Evolutionary conservation across 768 basidiomycete species (phyloP).

Genomic region (Tephrocybe sp.): DNA sequence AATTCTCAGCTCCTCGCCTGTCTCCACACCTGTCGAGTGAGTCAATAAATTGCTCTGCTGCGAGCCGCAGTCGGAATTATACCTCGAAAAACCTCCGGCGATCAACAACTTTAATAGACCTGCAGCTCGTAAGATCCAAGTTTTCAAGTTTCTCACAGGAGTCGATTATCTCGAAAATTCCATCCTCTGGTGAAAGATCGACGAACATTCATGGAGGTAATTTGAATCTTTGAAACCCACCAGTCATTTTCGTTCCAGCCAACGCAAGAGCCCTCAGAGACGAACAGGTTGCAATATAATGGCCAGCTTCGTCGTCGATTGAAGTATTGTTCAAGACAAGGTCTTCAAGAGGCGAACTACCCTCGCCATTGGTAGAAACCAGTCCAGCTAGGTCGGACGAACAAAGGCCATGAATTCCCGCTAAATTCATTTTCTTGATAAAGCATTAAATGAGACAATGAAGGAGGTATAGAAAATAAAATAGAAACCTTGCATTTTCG

Average conservation of each 20-base stretch:
- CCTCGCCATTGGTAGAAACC: slow-evolving; percentile 28
- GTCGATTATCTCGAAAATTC: slow-evolving; percentile 56
- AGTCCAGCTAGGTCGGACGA: slow-evolving; percentile 53
- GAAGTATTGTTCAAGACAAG: slow-evolving; percentile 59
- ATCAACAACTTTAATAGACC: slow-evolving; percentile 56
- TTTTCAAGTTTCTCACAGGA: slow-evolving; percentile 48
- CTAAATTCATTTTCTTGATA: slow-evolving; percentile 54
- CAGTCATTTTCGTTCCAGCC: slow-evolving; percentile 56
- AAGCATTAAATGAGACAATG: background rate
- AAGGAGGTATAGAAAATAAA: background rate
- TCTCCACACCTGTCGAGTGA: slow-evolving; percentile 26
- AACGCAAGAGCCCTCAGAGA: slow-evolving; percentile 47
- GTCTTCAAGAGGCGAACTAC: slow-evolving; percentile 37
- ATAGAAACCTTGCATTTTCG: slow-evolving; percentile 53
- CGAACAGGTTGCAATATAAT: slow-evolving; percentile 50
- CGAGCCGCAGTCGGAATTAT: background rate
- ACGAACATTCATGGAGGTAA: background rate
- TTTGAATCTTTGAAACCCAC: slow-evolving; percentile 31
- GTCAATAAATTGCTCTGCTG: background rate
- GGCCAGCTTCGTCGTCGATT: slow-evolving; percentile 55
- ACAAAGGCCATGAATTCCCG: slow-evolving; percentile 46
- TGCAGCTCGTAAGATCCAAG: slow-evolving; percentile 67
- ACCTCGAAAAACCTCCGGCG: slow-evolving; percentile 69
- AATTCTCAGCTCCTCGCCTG: slow-evolving; percentile 12
- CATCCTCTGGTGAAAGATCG: slow-evolving; percentile 36